phyloP scores from a whole-genome alignment of 1,284 basidiomycete species.

The Lignosus rhinocerotis region DNA sequence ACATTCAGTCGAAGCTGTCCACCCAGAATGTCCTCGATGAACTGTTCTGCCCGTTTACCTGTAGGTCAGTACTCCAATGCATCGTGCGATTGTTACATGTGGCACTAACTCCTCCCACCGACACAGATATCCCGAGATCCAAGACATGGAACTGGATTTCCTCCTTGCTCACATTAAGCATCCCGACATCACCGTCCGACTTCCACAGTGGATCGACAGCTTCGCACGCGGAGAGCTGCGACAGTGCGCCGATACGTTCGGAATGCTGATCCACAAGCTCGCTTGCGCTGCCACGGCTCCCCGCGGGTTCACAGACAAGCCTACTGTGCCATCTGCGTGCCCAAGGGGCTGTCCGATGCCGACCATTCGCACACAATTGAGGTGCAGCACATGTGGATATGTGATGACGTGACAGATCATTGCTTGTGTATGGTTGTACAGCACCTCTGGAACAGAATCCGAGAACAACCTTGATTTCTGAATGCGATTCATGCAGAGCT shows the following conservation, averaged over 20 bases:
- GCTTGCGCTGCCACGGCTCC: background rate
- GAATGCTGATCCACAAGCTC: conserved; percentile 10
- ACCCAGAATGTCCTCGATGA: conserved; percentile 20
- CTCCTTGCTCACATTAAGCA: conserved; percentile 9
- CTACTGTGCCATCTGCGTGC: background rate
- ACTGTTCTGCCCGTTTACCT: conserved; percentile 23
- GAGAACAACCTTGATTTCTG: background rate
- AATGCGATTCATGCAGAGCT: conserved; percentile 8
- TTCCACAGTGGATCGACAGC: conserved; percentile 13
- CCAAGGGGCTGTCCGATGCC: background rate
- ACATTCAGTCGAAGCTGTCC: conserved; percentile 21
- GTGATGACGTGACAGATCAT: background rate
- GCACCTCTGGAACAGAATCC: background rate
- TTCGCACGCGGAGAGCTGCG: conserved; percentile 16
- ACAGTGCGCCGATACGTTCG: conserved; percentile 11
- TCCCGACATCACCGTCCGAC: conserved; percentile 8
- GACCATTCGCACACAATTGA: background rate
- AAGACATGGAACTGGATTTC: conserved; percentile 14
- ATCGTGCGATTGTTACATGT: background rate
- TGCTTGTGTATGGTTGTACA: background rate
- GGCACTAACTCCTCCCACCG: background rate
- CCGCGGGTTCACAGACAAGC: background rate
- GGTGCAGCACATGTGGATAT: conserved; percentile 2
- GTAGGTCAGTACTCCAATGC: conserved; percentile 4
- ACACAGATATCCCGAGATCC: conserved; percentile 10